Percentiles rank a stretch among this genome's conserved stretches.
Evolutionary conservation across 2,329 filamentous ascomycete genomes (phyloP).

Genomic region (Penicillium brevicompactum): DNA sequence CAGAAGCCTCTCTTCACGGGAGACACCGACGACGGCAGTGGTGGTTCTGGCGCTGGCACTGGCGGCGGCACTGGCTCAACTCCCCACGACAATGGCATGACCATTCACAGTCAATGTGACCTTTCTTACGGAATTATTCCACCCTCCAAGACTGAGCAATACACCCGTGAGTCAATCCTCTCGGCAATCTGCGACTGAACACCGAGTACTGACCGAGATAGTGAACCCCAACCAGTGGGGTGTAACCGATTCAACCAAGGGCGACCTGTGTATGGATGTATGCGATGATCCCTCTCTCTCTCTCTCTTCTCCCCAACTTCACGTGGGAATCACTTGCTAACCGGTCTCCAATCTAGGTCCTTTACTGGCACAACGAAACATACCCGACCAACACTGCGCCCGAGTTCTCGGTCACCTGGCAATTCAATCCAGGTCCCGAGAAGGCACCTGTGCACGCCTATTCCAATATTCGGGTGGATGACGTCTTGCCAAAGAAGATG

Average conservation of each 20-base stretch:
- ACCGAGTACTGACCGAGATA: conserved; percentile 24
- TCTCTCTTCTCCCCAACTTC: background rate
- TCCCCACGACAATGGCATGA: conserved; percentile 38
- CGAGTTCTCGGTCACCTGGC: conserved; percentile 57
- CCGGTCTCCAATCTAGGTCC: conserved; percentile 41
- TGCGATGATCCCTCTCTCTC: conserved; percentile 26
- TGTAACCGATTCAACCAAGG: conserved; percentile 38
- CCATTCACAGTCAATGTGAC: conserved; percentile 45
- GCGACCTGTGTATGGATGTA: conserved; percentile 57
- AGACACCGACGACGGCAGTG: conserved; percentile 22
- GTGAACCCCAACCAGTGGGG: conserved; percentile 63
- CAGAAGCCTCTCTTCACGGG: conserved; percentile 49
- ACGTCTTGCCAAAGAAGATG: conserved; percentile 49
- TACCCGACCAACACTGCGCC: conserved; percentile 54
- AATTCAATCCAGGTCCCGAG: conserved; percentile 47
- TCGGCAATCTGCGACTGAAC: background rate
- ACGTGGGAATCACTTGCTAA: background rate
- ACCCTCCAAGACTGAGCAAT: conserved; percentile 47
- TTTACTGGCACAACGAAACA: conserved; percentile 53
- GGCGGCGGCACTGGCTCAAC: conserved; percentile 22
- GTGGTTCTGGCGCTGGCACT: conserved; percentile 20
- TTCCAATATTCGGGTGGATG: conserved; percentile 55
- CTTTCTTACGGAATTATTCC: conserved; percentile 51
- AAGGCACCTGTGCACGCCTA: conserved; percentile 57
- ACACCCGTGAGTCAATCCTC: conserved; percentile 47